A percentile compares a stretch with the other conserved stretches of the same genome.
Conservation (phyloP, 2,329 filamentous ascomycete species). For the Lachnellula subtilissima region DNA sequence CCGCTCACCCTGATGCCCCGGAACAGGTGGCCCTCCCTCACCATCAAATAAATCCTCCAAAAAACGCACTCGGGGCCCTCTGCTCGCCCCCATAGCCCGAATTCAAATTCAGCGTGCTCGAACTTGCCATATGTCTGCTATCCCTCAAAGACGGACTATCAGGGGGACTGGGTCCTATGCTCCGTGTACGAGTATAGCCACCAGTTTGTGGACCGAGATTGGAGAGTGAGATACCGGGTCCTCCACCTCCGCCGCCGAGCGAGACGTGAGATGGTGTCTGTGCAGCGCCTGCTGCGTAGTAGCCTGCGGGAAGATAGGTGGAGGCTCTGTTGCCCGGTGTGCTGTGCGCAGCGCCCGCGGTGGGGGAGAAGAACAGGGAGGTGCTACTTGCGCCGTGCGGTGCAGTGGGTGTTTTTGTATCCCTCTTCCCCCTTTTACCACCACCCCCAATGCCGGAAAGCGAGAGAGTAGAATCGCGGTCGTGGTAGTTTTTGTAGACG, state of each 20-base stretch:
- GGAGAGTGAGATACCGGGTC: constrained; percentile 51
- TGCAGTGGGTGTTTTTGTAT: constrained; percentile 34
- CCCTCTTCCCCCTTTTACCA: constrained; percentile 31
- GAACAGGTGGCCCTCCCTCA: constrained; percentile 19
- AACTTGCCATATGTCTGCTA: constrained; percentile 39
- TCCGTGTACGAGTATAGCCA: constrained; percentile 43
- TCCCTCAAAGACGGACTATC: constrained; percentile 54
- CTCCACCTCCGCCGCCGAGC: constrained; percentile 38
- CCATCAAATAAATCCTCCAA: constrained; percentile 83
- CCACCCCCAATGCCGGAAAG: constrained; percentile 21
- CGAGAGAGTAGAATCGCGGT: constrained; percentile 40
- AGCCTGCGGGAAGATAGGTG: constrained; percentile 82
- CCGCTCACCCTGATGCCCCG: constrained; percentile 9
- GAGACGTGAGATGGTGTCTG: constrained; percentile 26
- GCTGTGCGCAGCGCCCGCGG: constrained; percentile 59
- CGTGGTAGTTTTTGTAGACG: constrained; percentile 58
- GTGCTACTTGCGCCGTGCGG: constrained; percentile 19
- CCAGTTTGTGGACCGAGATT: constrained; percentile 52
- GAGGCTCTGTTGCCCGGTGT: constrained; percentile 61
- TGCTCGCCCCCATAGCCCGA: constrained; percentile 48
- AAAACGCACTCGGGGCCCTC: constrained; percentile 79
- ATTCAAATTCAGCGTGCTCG: constrained; percentile 62
- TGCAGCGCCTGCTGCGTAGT: constrained; percentile 67
- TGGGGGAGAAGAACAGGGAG: constrained; percentile 87
- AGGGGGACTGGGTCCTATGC: constrained; percentile 44